Evolutionary conservation across 768 basidiomycete species (phyloP), one percentile per base, ranked within the genome.

Genomic region (Cantharellus anzutake): DNA sequence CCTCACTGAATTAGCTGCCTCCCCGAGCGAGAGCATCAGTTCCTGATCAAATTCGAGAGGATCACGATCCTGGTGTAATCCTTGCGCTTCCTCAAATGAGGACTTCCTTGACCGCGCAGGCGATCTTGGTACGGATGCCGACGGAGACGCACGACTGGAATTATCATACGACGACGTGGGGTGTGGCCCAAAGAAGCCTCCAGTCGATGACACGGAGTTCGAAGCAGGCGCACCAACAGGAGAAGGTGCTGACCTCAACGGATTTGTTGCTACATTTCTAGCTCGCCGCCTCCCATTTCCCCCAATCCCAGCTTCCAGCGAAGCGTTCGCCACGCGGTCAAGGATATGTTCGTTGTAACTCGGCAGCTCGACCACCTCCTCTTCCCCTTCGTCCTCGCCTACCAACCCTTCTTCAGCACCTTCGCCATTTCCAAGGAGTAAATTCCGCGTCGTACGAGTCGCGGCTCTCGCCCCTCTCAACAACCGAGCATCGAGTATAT

Each of bases 311-410:
- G 44, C 44, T 7, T 7, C 52, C 52, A 55, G 7, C 5, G 11
- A 11, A 5, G 52, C 52, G 38, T 55, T 55, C 29, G 74, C 73
- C 50, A 97, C 82, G 42, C 94, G 79, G 68, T 98, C 94, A 48
- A 86, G 80, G 35, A 97, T 80, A 69, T 98, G 94, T 57, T 87
- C 80, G 20, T 75, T 77, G 70, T 98, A 98, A 62, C 85, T 87
- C 0, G 94, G 94, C 7, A 98, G 78, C 65, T 90, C 84, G 51
- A 79, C 68, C 38, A 37, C 11, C 7, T 7, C 7, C 42, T 79
- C 79, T 44, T 83, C 84, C 40, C 78, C 80, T 5, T 80, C 77
- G 29, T 74, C 74, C 4, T 70, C 68, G 5, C 58, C 67, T 7
- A 55, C 7, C 14, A 11, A 11, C 11, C 35, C 11, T 37, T 55